Conservation (phyloP, 1,284 basidiomycete genomes). For the Vanrija sp. region DNA sequence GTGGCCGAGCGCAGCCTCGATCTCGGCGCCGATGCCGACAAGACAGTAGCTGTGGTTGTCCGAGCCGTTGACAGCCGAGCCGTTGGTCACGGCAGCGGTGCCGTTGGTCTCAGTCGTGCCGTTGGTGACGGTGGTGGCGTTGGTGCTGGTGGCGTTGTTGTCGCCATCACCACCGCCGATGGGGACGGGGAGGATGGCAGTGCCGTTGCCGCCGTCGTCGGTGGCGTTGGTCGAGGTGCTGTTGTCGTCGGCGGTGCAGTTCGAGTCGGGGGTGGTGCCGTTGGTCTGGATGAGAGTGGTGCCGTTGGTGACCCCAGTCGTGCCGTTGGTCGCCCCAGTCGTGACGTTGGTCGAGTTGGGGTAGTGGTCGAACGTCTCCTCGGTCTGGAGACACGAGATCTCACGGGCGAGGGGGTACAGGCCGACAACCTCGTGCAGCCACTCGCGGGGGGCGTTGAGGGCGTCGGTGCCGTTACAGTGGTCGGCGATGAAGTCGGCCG, state of each 20-base stretch:
- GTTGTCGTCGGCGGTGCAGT: not conserved
- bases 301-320: not conserved
- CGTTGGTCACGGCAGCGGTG: not conserved
- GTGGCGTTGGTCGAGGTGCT: conserved; percentile 29
- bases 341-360: too few species aligned
- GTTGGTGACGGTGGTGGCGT: too few species aligned
- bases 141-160: too few species aligned
- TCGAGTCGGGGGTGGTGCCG: conserved; percentile 5
- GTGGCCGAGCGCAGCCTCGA: conserved; percentile 35
- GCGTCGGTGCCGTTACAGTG: conserved; percentile 28
- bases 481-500: conserved; percentile 23
- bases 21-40: conserved; percentile 32
- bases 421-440: conserved; percentile 20
- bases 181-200: not conserved
- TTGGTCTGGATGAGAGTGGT: conserved; percentile 11
- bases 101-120: not conserved
- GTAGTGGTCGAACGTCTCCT: not conserved
- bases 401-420: conserved; percentile 43
- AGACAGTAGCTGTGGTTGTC: conserved; percentile 29
- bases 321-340: too few species aligned
- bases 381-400: conserved; percentile 41
- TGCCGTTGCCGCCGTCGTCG: conserved; percentile 20
- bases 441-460: conserved; percentile 11
- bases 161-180: conserved; percentile 1
- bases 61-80: conserved; percentile 9